Evolutionary conservation across 805 yeast genomes (phyloP).

Genomic region (Nakazawaea ishiwadae): DNA sequence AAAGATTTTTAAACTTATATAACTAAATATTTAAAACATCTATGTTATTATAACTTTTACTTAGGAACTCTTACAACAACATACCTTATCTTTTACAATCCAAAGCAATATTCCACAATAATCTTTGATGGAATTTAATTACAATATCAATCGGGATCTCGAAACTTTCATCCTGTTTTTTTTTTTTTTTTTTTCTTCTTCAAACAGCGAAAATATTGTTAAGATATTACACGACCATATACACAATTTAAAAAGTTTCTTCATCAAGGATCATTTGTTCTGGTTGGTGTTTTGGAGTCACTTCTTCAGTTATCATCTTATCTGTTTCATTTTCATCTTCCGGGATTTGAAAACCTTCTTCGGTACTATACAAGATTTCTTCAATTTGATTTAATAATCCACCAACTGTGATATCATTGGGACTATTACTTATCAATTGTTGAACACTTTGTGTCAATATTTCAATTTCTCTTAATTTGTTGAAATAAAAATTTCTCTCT

Average conservation of each 20-base stretch:
- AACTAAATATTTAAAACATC: too few species aligned
- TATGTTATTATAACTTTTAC: too few species aligned
- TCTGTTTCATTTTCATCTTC: conserved; percentile 8
- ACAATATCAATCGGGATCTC: too few species aligned
- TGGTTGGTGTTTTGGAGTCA: neutral
- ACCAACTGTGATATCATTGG: conserved; percentile 26
- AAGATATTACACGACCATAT: too few species aligned
- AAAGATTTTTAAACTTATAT: neutral
- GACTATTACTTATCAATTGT: conserved; percentile 41
- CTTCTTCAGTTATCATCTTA: neutral
- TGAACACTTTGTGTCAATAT: conserved; percentile 59
- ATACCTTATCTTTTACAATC: too few species aligned
- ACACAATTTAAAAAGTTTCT: conserved; percentile 15
- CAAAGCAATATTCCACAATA: too few species aligned
- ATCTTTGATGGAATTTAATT: too few species aligned
- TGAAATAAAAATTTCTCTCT: conserved; percentile 87
- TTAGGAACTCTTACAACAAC: neutral
- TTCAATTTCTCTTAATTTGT: conserved; percentile 86
- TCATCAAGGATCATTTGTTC: conserved; percentile 15
- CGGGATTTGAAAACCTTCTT: conserved; percentile 79
- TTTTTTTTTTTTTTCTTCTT: too few species aligned
- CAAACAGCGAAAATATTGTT: too few species aligned
- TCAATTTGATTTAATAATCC: conserved; percentile 60
- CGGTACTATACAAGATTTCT: conserved; percentile 72
- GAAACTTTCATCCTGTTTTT: too few species aligned